Evolutionary conservation across 345 rosid genomes (phyloP).

Genomic region (Laguncularia racemosa): DNA sequence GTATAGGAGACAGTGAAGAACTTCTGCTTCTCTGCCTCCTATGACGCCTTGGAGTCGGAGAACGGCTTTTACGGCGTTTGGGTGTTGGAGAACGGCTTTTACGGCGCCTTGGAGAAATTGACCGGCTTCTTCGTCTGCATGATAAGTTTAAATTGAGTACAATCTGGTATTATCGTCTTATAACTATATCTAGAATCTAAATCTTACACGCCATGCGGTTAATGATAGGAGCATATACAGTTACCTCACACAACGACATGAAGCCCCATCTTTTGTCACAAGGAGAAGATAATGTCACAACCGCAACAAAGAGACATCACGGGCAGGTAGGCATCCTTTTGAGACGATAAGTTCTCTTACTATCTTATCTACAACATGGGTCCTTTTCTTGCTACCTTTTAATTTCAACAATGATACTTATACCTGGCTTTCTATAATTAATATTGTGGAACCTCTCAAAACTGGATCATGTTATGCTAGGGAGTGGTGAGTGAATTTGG

Average conservation of each 20-base stretch:
- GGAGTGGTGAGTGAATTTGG: no score
- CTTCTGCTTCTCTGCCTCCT: slow-evolving; percentile 80
- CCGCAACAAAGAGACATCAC: slow-evolving; percentile 70
- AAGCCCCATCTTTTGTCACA: slow-evolving; percentile 95
- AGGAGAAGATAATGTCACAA: slow-evolving; percentile 83
- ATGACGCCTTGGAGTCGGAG: slow-evolving; percentile 62
- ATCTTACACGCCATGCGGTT: slow-evolving; percentile 19
- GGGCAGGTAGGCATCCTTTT: slow-evolving; percentile 56
- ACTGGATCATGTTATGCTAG: no score
- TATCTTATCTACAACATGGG: slow-evolving; percentile 24
- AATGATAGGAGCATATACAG: slow-evolving; percentile 52
- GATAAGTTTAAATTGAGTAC: slow-evolving; percentile 16
- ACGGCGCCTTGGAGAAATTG: slow-evolving; percentile 61
- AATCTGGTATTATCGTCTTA: slow-evolving; percentile 10
- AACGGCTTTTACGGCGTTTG: slow-evolving; percentile 63
- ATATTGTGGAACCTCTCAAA: no score
- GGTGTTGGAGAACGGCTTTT: slow-evolving; percentile 59
- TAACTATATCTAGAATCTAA: no score
- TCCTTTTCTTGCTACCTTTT: slow-evolving; percentile 12
- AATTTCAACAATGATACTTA: no score
- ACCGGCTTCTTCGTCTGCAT: slow-evolving; percentile 83
- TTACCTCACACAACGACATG: slow-evolving; percentile 94
- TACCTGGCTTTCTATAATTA: no score
- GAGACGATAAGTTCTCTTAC: slow-evolving; percentile 31
- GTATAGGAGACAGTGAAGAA: slow-evolving; percentile 58